Percentiles rank a stretch among this genome's conserved stretches.
phyloP scores from a whole-genome alignment of 331 rosid species.

The Ulmus americana region DNA sequence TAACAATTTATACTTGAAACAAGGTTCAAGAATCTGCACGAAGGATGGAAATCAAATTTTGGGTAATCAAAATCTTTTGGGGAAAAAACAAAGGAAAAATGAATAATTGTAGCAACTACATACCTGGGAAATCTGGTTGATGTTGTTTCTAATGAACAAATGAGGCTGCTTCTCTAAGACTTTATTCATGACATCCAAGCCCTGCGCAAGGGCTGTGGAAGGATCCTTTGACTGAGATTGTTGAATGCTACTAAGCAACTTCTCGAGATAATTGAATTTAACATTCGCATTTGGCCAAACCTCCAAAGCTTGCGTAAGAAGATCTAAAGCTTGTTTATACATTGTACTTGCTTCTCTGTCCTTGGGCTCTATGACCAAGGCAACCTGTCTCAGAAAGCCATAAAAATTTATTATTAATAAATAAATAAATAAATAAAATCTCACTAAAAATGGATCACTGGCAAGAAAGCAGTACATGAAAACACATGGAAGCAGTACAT shows the following conservation, averaged over 20 bases:
- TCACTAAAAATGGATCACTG: no score
- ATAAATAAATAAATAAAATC: no score
- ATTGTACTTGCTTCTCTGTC: slow-evolving; percentile 90
- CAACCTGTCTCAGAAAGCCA: slow-evolving; percentile 56
- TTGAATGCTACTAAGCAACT: slow-evolving; percentile 91
- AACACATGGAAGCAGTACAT: background rate
- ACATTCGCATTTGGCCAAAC: slow-evolving; percentile 90
- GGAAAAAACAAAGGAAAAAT: background rate
- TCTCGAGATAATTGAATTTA: slow-evolving; percentile 86
- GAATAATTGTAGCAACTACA: slow-evolving; percentile 10
- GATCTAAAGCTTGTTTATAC: slow-evolving; percentile 91
- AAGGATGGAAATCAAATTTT: background rate
- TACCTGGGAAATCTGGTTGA: slow-evolving; percentile 95
- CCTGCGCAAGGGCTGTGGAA: slow-evolving; percentile 95
- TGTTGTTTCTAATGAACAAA: slow-evolving; percentile 82
- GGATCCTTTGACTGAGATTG: slow-evolving; percentile 98
- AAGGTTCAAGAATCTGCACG: slow-evolving; percentile 89
- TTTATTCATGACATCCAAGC: slow-evolving; percentile 92
- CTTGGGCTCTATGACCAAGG: slow-evolving; percentile 96
- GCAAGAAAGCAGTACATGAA: no score
- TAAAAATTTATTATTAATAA: background rate
- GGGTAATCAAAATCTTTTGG: background rate
- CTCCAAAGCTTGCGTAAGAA: slow-evolving; percentile 70
- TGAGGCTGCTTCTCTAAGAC: slow-evolving; percentile 91
- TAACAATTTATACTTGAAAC: slow-evolving; percentile 84